Evolutionary conservation across 176 grass and related monocot species (phyloP), one percentile per base, ranked within the genome.

Genomic region (Elaeis guineensis): DNA sequence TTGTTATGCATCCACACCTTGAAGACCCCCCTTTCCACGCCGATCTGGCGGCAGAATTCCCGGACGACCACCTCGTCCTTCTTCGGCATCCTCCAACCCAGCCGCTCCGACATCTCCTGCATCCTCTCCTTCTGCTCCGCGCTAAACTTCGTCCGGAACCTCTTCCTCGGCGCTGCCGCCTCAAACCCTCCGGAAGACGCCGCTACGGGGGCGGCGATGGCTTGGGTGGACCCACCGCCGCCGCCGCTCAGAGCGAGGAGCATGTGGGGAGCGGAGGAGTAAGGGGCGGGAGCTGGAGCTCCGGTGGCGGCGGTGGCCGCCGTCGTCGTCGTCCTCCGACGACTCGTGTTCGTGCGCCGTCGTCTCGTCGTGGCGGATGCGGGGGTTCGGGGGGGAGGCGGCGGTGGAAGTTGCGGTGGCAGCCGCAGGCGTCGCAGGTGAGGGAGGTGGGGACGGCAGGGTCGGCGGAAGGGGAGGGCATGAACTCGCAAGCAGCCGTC

Each of bases 1-100:
- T 99, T 99, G 88, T 99, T 99, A 75, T 93, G 94, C 94, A 99
- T 99, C 94, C 94, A 99, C 17, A 99, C 88, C 77, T 99, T 99
- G 73, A 99, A 89, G 73, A 99, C 94, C 53, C 88, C 82, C 72
- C 89, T 92, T 19, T 77, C 79, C 18, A 99, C 85, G 67, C 94
- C 94, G 66, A 99, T 86, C 58, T 89, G 85, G 30, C 82, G 84
- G 84, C 94, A 99, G 66, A 79, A 93, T 75, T 93, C 81, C 48
- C 93, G 79, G 3, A 93, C 94, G 39, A 93, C 19, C 48, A 44
- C 82, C 60, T 89, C 94, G 39, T 93, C 88, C 77, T 77, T 75
- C 85, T 89, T 89, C 85, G 93, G 94, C 72, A 99, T 67, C 17
- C 94, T 78, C 94, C 94, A 99, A 18, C 94, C 94, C 12, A 99